These are phyloP conservation scores for Diaporthe helianthi DNA, from an alignment of 2,329 filamentous ascomycete species.

Conservation along the genomic window DNA sequence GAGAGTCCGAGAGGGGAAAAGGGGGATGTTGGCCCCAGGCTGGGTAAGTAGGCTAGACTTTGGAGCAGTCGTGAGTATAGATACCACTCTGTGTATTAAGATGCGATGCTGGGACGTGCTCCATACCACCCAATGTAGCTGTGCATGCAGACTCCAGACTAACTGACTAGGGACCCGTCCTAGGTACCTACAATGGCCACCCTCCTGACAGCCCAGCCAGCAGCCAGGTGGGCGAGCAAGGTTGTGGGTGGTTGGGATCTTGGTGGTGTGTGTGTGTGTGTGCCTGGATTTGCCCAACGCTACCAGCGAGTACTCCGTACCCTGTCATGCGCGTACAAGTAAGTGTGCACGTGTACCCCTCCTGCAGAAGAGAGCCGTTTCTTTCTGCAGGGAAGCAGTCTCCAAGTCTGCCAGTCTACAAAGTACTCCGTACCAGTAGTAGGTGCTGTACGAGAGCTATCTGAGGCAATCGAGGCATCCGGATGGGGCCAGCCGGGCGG, in stretches of 20 bases:
- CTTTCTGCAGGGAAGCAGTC: not conserved
- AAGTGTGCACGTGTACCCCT: not conserved
- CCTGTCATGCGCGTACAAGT: not conserved
- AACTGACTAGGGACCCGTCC: conserved; percentile 8
- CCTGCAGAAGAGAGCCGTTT: not conserved
- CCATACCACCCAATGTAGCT: conserved; percentile 17
- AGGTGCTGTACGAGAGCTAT: not conserved
- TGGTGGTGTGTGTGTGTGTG: not conserved
- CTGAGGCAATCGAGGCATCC: not conserved
- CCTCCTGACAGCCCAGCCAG: too few species aligned
- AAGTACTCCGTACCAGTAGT: too few species aligned
- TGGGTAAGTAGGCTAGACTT: conserved; percentile 12
- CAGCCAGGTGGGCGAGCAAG: conserved; percentile 17
- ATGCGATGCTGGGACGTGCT: conserved; percentile 24
- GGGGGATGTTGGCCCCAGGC: conserved; percentile 27
- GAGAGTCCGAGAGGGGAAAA: conserved; percentile 1
- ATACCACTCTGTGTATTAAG: conserved; percentile 14
- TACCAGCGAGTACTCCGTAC: not conserved
- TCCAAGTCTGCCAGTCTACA: not conserved
- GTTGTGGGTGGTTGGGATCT: conserved; percentile 18
- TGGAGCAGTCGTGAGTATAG: conserved; percentile 19
- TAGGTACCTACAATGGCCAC: not conserved
- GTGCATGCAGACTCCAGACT: conserved; percentile 3
- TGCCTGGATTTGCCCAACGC: conserved; percentile 21
- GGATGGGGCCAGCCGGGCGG: not conserved